Evolutionary conservation across 768 basidiomycete species (phyloP).

Genomic region (Cantharellus anzutake): DNA sequence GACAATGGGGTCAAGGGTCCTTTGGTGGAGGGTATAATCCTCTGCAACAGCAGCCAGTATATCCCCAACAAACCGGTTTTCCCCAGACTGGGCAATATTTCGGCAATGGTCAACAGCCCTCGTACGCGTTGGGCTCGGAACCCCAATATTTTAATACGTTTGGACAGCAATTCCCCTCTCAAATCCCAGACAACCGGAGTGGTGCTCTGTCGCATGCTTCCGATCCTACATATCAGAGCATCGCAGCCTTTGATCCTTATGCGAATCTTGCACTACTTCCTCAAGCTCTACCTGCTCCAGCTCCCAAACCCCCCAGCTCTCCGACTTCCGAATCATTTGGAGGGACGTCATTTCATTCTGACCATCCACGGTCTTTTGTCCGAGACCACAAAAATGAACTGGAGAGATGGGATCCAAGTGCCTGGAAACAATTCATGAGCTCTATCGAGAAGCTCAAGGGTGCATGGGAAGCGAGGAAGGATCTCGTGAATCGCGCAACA

Average conservation of each 20-base stretch:
- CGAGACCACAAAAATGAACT: not conserved
- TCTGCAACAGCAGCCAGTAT: not conserved
- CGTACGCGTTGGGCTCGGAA: not conserved
- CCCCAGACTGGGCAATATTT: not conserved
- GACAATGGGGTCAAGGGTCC: not conserved
- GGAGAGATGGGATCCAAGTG: not conserved
- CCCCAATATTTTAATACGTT: not conserved
- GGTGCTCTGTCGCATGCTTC: not conserved
- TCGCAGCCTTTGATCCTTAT: not conserved
- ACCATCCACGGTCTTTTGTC: not conserved
- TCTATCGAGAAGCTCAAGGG: not conserved
- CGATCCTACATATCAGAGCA: not conserved
- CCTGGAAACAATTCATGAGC: not conserved
- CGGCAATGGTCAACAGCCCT: not conserved
- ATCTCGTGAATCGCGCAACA: not conserved
- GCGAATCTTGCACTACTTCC: not conserved
- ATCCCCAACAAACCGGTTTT: not conserved
- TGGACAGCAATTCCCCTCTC: not conserved
- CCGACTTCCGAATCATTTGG: not conserved
- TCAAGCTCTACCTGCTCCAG: not conserved
- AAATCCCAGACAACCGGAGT: not conserved
- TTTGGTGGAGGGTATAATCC: not conserved
- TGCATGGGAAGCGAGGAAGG: not conserved
- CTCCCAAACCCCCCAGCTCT: not conserved
- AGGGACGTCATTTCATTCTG: not conserved